Conservation (phyloP, 768 basidiomycete species). For the Kondoa malvinella region DNA sequence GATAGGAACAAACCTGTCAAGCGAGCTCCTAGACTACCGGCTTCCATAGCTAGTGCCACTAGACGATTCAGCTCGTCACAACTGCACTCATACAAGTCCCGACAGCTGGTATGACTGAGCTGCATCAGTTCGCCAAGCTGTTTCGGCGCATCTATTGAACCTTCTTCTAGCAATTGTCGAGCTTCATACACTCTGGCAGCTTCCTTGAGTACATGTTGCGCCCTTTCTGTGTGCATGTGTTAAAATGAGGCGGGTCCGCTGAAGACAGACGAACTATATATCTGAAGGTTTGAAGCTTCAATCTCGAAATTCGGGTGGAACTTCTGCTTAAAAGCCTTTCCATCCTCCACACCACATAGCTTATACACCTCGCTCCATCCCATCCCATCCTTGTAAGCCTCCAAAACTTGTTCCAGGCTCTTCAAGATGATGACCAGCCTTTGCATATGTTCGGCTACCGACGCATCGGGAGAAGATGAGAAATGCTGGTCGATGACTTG, state of each 20-base stretch:
- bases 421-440: slow-evolving; percentile 9
- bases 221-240: neutral
- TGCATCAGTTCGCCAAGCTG: slow-evolving; percentile 59
- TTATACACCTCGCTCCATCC: slow-evolving; percentile 31
- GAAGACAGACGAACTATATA: slow-evolving; percentile 27
- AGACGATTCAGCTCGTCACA: slow-evolving; percentile 62
- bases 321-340: slow-evolving; percentile 38
- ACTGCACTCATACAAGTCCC: slow-evolving; percentile 56
- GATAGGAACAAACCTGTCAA: slow-evolving; percentile 47
- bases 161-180: slow-evolving; percentile 41
- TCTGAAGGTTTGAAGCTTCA: slow-evolving; percentile 40
- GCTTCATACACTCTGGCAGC: slow-evolving; percentile 59
- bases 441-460: slow-evolving; percentile 11
- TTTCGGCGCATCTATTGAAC: slow-evolving; percentile 9
- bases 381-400: slow-evolving; percentile 36
- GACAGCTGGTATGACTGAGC: slow-evolving; percentile 55
- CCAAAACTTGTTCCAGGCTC: slow-evolving; percentile 30
- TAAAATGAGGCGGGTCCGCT: neutral
- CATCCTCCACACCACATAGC: slow-evolving; percentile 39
- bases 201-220: slow-evolving; percentile 36
- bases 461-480: slow-evolving; percentile 9
- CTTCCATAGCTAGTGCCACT: slow-evolving; percentile 44
- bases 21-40: slow-evolving; percentile 64
- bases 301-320: slow-evolving; percentile 20
- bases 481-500: slow-evolving; percentile 23